phyloP scores from a whole-genome alignment of 2,329 filamentous ascomycete species.

The Ophiostoma quercus region DNA sequence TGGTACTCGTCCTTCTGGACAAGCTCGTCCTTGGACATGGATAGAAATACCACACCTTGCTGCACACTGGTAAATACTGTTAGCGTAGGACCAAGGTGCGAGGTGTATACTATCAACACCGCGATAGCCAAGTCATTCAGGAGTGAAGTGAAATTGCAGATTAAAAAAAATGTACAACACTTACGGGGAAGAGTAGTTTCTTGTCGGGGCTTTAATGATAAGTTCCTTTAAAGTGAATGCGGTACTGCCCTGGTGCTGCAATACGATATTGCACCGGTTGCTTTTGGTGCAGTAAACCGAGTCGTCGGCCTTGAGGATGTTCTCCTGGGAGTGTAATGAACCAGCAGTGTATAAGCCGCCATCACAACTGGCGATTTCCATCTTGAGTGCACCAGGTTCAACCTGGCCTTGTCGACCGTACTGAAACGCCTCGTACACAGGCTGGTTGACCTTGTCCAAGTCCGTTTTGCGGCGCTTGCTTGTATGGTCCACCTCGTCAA shows the following conservation, averaged over 20 bases:
- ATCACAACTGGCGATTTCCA: constrained; percentile 88
- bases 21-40: constrained; percentile 76
- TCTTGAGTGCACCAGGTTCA: constrained; percentile 70
- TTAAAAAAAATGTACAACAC: constrained; percentile 36
- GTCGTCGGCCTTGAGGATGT: constrained; percentile 74
- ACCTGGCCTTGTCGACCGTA: constrained; percentile 88
- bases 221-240: constrained; percentile 81
- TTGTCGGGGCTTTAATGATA: constrained; percentile 76
- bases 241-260: constrained; percentile 73
- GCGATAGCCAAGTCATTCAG: background rate
- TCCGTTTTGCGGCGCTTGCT: constrained; percentile 68
- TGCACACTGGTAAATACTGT: constrained; percentile 55
- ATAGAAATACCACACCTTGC: constrained; percentile 86
- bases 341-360: constrained; percentile 64
- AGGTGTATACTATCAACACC: background rate
- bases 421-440: constrained; percentile 55
- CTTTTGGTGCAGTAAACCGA: constrained; percentile 87
- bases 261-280: constrained; percentile 79
- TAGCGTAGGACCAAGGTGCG: background rate
- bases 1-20: constrained; percentile 69
- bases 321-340: constrained; percentile 64
- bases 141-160: background rate
- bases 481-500: constrained; percentile 40
- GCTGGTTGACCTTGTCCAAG: constrained; percentile 46
- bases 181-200: constrained; percentile 81